phyloP scores from a whole-genome alignment of 768 basidiomycete genomes.

The Multifurca ochricompacta region DNA sequence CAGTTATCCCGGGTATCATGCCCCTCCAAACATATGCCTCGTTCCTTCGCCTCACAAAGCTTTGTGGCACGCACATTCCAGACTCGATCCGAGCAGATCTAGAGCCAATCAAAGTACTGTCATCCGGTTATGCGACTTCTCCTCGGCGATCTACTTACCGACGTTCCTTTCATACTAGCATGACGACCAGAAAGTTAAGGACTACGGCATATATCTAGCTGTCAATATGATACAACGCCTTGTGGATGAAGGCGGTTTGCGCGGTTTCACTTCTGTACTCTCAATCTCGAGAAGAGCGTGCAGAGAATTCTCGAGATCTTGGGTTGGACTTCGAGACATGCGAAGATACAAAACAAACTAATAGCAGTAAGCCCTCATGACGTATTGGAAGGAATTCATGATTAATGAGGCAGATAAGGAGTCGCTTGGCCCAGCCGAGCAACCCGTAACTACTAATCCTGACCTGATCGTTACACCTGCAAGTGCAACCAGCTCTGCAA shows the following conservation, averaged over 20 bases:
- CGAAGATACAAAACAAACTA: conserved; percentile 49
- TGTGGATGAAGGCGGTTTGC: conserved; percentile 46
- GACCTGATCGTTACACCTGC: conserved; percentile 53
- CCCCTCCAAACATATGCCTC: conserved; percentile 96
- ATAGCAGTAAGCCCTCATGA: conserved; percentile 43
- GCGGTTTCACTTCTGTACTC: conserved; percentile 92
- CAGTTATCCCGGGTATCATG: conserved; percentile 95
- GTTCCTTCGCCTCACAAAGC: conserved; percentile 82
- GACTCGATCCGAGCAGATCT: conserved; percentile 54
- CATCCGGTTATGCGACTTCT: background rate
- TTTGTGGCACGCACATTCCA: conserved; percentile 79
- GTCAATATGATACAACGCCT: conserved; percentile 67
- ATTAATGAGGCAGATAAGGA: conserved; percentile 22
- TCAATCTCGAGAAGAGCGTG: conserved; percentile 96
- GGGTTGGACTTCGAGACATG: conserved; percentile 48
- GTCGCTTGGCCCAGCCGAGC: conserved; percentile 25
- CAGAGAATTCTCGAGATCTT: conserved; percentile 75
- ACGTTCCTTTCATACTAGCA: conserved; percentile 39
- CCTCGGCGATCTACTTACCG: background rate
- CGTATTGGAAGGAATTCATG: too few species aligned
- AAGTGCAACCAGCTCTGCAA: conserved; percentile 56
- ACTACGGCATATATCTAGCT: conserved; percentile 85
- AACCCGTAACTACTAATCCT: conserved; percentile 24
- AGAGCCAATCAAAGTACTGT: conserved; percentile 65
- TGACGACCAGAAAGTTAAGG: conserved; percentile 90